phyloP scores from a whole-genome alignment of 2,329 filamentous ascomycete genomes.

The Alternaria sp. region DNA sequence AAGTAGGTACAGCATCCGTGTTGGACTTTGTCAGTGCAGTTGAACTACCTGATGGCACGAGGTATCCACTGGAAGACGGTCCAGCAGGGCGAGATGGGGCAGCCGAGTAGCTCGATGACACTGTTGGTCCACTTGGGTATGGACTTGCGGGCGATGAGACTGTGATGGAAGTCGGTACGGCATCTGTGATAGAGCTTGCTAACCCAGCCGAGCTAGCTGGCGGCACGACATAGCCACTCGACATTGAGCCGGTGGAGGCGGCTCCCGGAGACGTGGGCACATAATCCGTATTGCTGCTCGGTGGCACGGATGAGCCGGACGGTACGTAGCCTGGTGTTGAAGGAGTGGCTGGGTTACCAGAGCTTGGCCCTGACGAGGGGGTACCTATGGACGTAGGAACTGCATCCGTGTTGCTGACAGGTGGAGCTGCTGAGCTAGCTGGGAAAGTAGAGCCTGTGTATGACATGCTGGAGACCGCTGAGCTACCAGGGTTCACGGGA shows the following conservation, averaged over 20 bases:
- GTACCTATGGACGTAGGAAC: slow-evolving; percentile 7
- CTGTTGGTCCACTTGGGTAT: not conserved
- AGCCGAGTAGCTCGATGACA: not conserved
- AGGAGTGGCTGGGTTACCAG: not conserved
- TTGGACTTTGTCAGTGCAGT: not conserved
- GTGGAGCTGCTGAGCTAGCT: not conserved
- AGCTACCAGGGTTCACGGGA: not conserved
- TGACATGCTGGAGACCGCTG: not conserved
- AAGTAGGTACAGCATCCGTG: not conserved
- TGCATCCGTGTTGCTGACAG: slow-evolving; percentile 1
- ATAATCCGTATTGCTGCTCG: slow-evolving; percentile 1
- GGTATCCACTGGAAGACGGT: not conserved
- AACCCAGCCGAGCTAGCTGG: not conserved
- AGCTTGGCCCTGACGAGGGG: not conserved
- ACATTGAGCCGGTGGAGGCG: slow-evolving; percentile 1
- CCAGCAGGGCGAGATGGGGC: not conserved
- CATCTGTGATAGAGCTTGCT: not conserved
- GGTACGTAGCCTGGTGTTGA: slow-evolving; percentile 2
- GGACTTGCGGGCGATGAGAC: not conserved
- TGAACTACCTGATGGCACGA: not conserved
- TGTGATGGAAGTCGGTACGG: not conserved
- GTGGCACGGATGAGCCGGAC: not conserved
- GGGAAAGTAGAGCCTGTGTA: not conserved
- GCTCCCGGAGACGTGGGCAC: not conserved
- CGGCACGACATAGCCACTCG: slow-evolving; percentile 4